Evolutionary conservation across 2,329 filamentous ascomycete species (phyloP).

Genomic region (Nothophoma quercina): DNA sequence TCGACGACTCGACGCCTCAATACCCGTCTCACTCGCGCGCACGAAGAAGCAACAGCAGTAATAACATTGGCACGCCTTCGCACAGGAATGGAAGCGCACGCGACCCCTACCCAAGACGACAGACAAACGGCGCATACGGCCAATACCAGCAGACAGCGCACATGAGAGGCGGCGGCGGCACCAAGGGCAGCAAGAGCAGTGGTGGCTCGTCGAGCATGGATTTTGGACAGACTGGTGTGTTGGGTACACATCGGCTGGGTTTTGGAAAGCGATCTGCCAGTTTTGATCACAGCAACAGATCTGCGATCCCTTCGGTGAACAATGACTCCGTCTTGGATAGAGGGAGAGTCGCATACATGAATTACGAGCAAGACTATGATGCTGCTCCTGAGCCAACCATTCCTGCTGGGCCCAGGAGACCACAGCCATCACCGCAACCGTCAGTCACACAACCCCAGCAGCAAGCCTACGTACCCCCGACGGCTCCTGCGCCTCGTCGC

Average conservation of each 20-base stretch:
- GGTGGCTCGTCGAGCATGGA: constrained; percentile 72
- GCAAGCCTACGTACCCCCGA: constrained; percentile 49
- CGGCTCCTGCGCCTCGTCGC: constrained; percentile 56
- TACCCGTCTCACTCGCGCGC: constrained; percentile 58
- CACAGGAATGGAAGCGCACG: constrained; percentile 45
- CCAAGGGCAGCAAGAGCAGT: constrained; percentile 74
- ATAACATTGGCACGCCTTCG: constrained; percentile 62
- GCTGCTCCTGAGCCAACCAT: constrained; percentile 87
- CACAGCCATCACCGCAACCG: constrained; percentile 53
- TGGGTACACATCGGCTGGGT: constrained; percentile 65
- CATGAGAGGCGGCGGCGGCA: constrained; percentile 57
- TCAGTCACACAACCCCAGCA: constrained; percentile 49
- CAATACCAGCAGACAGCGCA: constrained; percentile 42
- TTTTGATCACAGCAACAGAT: constrained; percentile 65
- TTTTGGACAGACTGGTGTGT: constrained; percentile 65
- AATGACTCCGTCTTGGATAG: constrained; percentile 56
- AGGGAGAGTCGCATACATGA: constrained; percentile 52
- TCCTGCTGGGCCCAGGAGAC: constrained; percentile 76
- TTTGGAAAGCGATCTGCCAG: constrained; percentile 72
- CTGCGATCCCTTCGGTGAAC: constrained; percentile 32
- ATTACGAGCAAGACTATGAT: constrained; percentile 70
- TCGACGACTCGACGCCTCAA: constrained; percentile 48
- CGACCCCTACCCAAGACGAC: constrained; percentile 37
- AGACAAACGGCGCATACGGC: constrained; percentile 33
- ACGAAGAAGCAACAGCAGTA: constrained; percentile 81